A percentile compares a stretch with the other conserved stretches of the same genome.
These are phyloP conservation scores for Suillus luteus DNA, from an alignment of 768 basidiomycete species.

Conservation along the genomic window DNA sequence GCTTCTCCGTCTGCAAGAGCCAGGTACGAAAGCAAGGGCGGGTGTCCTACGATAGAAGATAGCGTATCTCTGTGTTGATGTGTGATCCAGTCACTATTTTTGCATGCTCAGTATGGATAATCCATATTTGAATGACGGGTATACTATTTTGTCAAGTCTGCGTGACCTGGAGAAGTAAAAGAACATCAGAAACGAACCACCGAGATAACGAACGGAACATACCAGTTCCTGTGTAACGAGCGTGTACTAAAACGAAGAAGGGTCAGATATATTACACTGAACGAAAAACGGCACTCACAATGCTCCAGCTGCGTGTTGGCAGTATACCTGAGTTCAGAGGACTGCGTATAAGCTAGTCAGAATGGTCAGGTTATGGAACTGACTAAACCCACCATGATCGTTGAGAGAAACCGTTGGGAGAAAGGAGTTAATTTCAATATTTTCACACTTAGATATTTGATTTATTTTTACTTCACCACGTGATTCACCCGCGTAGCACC, in stretches of 20 bases:
- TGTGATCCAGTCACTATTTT: constrained; percentile 92
- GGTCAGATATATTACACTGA: constrained; percentile 17
- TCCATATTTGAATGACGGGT: constrained; percentile 32
- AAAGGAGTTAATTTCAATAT: background rate
- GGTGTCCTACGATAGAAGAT: constrained; percentile 90
- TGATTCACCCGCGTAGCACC: background rate
- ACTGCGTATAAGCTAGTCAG: constrained; percentile 42
- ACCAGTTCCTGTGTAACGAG: constrained; percentile 96
- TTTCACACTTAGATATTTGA: background rate
- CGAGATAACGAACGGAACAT: constrained; percentile 28
- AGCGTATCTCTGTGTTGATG: constrained; percentile 98
- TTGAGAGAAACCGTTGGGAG: constrained; percentile 1
- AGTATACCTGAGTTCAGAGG: constrained; percentile 92
- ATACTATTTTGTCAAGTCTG: constrained; percentile 94
- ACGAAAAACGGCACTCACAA: constrained; percentile 52
- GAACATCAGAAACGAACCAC: constrained; percentile 16
- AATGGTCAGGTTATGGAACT: background rate
- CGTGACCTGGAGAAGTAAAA: constrained; percentile 65
- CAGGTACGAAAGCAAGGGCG: constrained; percentile 81
- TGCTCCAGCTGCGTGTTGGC: constrained; percentile 96
- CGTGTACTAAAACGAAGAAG: constrained; percentile 66
- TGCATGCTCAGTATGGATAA: constrained; percentile 19
- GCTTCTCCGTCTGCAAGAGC: constrained; percentile 94
- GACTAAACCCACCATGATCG: constrained; percentile 27
- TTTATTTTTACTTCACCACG: background rate